phyloP scores from a whole-genome alignment of 192 early-diverging fungal species.

The Obelidium mucronatum region DNA sequence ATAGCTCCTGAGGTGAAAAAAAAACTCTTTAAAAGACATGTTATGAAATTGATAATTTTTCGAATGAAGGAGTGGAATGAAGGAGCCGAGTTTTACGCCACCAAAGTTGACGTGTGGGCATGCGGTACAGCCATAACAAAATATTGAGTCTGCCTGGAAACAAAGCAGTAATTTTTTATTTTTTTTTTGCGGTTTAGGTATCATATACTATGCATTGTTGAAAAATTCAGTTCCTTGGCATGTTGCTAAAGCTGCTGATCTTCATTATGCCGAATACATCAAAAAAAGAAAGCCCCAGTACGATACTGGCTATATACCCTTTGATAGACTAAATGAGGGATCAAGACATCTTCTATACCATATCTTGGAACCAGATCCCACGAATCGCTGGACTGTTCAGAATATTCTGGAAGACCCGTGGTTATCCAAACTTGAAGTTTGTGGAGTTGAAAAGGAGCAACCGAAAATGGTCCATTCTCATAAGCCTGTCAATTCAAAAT shows the following conservation, averaged over 20 bases:
- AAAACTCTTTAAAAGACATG: no score
- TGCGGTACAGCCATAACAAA: constrained; percentile 36
- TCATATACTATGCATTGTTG: constrained; percentile 56
- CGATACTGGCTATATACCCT: constrained; percentile 63
- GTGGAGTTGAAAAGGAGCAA: constrained; percentile 13
- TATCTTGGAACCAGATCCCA: constrained; percentile 51
- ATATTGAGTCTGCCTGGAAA: neutral
- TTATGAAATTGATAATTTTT: no score
- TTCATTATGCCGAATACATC: constrained; percentile 42
- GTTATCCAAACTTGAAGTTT: constrained; percentile 40
- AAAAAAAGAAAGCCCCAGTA: constrained; percentile 11
- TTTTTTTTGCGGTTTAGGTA: constrained; percentile 17
- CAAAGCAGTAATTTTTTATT: no score
- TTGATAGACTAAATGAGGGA: constrained; percentile 68
- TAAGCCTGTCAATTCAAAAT: neutral
- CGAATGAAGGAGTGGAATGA: constrained; percentile 53
- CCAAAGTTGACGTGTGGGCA: constrained; percentile 64
- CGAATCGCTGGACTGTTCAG: constrained; percentile 19
- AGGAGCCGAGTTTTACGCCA: constrained; percentile 45
- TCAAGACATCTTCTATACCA: constrained; percentile 66
- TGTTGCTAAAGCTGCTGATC: constrained; percentile 45
- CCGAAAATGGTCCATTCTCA: constrained; percentile 6
- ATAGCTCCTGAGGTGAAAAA: constrained; percentile 59
- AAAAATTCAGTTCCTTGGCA: constrained; percentile 57
- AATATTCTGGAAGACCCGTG: constrained; percentile 46